A percentile compares a stretch with the other conserved stretches of the same genome.
phyloP scores from a whole-genome alignment of 1,139 yeast species.

The Hansenula sp. region DNA sequence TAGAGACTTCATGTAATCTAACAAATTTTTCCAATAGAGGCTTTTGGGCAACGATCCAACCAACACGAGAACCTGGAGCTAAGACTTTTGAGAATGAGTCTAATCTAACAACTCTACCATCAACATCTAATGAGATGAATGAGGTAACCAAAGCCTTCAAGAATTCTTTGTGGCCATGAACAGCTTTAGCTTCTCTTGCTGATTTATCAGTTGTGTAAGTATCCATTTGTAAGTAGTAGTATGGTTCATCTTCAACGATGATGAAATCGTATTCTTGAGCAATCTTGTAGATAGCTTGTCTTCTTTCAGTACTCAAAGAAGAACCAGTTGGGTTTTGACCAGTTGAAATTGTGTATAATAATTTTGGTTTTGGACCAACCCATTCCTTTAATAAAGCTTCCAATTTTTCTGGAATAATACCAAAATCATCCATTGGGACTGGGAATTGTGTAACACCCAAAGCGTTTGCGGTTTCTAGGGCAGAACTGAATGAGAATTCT shows the following conservation, averaged over 20 bases:
- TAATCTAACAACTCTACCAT: conserved; percentile 83
- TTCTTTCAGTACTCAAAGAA: conserved; percentile 66
- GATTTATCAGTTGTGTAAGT: conserved; percentile 39
- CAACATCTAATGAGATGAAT: conserved; percentile 68
- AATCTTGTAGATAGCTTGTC: conserved; percentile 63
- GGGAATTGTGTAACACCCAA: conserved; percentile 67
- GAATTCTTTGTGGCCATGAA: conserved; percentile 51
- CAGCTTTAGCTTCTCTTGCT: conserved; percentile 21
- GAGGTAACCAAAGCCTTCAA: conserved; percentile 67
- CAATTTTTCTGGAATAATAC: conserved; percentile 71
- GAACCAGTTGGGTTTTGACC: conserved; percentile 97
- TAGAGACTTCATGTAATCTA: conserved; percentile 73
- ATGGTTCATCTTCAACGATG: conserved; percentile 90
- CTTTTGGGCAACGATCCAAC: conserved; percentile 81
- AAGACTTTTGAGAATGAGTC: conserved; percentile 87
- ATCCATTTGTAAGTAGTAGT: conserved; percentile 90
- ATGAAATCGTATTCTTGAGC: conserved; percentile 78
- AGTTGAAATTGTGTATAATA: conserved; percentile 82
- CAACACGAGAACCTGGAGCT: conserved; percentile 86
- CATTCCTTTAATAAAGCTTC: conserved; percentile 63
- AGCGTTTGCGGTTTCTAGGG: conserved; percentile 76
- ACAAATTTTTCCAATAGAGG: conserved; percentile 61
- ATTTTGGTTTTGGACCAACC: conserved; percentile 67
- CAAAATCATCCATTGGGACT: conserved; percentile 72
- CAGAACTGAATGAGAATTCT: conserved; percentile 76